Base-by-base conservation (phyloP, 257 asterid genomes). In the Euphrasia confusa region DNA sequence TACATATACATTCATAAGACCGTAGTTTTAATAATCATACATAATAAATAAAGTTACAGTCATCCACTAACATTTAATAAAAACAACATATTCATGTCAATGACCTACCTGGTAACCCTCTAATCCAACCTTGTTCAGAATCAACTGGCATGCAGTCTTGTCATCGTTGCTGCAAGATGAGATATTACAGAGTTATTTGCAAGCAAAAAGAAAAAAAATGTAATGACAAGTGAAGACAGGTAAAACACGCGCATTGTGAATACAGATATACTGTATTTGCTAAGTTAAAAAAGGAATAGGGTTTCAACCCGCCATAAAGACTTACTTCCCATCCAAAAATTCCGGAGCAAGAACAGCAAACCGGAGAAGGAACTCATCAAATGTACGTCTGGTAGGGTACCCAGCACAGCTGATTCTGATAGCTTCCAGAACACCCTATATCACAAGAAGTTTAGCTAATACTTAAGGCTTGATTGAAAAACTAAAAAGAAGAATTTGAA, bases 381-480 rank as follows among this genome's bases (percentile, higher is more conserved):
- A 93, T 56, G 93, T 77, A 60, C 99, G 97, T 71, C 96, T 85
- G 59, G 97, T 93, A 48, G 99, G 99, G 80, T 93, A 93, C 67
- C 99, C 99, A 69, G 97, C 99, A 75, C 99, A 93, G 75, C 97
- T 93, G 74, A 93, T 93, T 73, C 99, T 81, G 71, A 93, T 93
- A 58, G 98, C 98, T 80, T 92, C 97, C 63, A 92, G 89, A 73
- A 88, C 97, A 75, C 98, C 98, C 98, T 92, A 54, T 45, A 80
- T 52, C 21, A 63, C 42, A 32, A 54, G 24, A 52, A 28, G 10
- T 37, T 68, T 62, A 69, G 33, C 61, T 50, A 68, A 42, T 49
- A 30, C 37, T 32, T 68, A 53, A n/a, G n/a, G n/a, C n/a, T n/a
- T n/a, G n/a, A n/a, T 27, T 58, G 13, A 61, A 59, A 66, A 54